These are phyloP conservation scores for Prunus mongolica DNA, from an alignment of 306 rosid genomes.

Conservation along the genomic window DNA sequence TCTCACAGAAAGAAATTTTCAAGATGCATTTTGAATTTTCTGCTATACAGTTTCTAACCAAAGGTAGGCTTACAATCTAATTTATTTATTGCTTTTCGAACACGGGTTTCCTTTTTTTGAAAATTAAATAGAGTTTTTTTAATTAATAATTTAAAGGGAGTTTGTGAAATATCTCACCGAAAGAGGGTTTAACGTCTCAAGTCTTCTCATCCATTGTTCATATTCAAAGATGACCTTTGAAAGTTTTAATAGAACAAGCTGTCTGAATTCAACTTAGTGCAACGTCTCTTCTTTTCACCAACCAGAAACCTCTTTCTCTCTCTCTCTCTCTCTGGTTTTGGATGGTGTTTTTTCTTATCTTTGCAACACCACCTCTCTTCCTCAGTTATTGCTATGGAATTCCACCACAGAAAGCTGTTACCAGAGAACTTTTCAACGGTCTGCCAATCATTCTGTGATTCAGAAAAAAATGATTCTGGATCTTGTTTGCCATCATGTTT, in stretches of 20 bases:
- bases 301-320: neutral
- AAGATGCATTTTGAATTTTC: too few species aligned
- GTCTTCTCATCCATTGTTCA: neutral
- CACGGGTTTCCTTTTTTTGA: too few species aligned
- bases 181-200: neutral
- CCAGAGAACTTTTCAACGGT: accelerated
- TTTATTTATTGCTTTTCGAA: too few species aligned
- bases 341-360: neutral
- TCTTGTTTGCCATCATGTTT: slow-evolving; percentile 9
- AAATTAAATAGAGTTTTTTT: too few species aligned
- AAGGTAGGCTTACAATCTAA: too few species aligned
- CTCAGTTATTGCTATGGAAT: slow-evolving; percentile 25
- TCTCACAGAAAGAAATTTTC: too few species aligned
- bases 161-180: neutral
- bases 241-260: neutral
- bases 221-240: neutral
- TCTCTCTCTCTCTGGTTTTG: neutral
- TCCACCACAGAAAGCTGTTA: slow-evolving; percentile 22
- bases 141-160: too few species aligned
- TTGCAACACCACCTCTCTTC: neutral
- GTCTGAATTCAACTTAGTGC: neutral
- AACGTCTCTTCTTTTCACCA: slow-evolving; percentile 1
- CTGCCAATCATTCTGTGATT: neutral
- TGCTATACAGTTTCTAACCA: too few species aligned
- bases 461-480: too few species aligned